Percentiles rank a stretch among this genome's conserved stretches.
phyloP scores from a whole-genome alignment of 495 filamentous ascomycete genomes.

The Penicillium canescens region DNA sequence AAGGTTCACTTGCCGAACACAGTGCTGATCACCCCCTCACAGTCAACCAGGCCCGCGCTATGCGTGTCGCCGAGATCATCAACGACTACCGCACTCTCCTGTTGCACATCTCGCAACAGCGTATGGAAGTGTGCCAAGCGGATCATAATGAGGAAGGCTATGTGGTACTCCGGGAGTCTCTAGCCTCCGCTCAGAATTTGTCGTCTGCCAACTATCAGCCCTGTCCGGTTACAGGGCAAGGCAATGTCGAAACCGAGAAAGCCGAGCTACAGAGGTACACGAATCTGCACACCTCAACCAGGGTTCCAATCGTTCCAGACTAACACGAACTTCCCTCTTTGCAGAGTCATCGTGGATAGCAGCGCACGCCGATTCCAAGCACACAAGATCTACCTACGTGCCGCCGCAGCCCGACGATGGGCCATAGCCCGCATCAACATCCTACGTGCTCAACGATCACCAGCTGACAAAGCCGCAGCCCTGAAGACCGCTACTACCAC shows the following conservation, averaged over 20 bases:
- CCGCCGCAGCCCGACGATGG: slow-evolving; percentile 78
- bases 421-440: slow-evolving; percentile 67
- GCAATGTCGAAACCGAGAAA: slow-evolving; percentile 69
- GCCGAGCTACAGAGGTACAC: slow-evolving; percentile 73
- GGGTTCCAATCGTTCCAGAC: not conserved
- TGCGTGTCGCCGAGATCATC: slow-evolving; percentile 81
- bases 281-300: not conserved
- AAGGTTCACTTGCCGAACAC: not conserved
- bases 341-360: slow-evolving; percentile 75
- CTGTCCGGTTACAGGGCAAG: slow-evolving; percentile 45
- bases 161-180: slow-evolving; percentile 71
- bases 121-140: slow-evolving; percentile 54
- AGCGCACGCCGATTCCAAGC: slow-evolving; percentile 78
- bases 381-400: slow-evolving; percentile 81
- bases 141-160: slow-evolving; percentile 82
- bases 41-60: slow-evolving; percentile 85
- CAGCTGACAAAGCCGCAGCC: slow-evolving; percentile 54
- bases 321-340: not conserved
- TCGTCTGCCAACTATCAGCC: slow-evolving; percentile 69
- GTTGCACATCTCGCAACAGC: slow-evolving; percentile 72
- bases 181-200: slow-evolving; percentile 71
- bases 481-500: slow-evolving; percentile 60
- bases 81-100: slow-evolving; percentile 83
- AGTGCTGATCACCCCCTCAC: not conserved
- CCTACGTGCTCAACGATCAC: slow-evolving; percentile 63